Evolutionary conservation across 495 filamentous ascomycete species (phyloP).

Genomic region (Aspergillus cristatus): DNA sequence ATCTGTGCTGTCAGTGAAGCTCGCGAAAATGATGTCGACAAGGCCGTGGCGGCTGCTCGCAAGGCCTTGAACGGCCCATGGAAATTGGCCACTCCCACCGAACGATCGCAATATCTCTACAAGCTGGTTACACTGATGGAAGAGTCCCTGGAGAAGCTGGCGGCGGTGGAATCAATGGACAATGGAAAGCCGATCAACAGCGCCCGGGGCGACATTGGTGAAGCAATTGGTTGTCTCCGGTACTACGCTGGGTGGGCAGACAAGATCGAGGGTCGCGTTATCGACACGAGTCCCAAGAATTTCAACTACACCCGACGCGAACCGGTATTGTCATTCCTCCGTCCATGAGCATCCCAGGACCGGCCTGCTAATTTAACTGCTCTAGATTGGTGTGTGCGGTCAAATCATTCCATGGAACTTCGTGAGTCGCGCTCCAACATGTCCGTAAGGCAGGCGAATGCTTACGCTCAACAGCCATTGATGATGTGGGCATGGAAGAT

Average conservation of each 20-base stretch:
- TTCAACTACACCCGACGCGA: conserved; percentile 83
- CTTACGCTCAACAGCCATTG: no score
- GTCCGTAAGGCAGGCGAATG: no score
- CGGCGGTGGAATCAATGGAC: conserved; percentile 88
- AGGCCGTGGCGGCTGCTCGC: conserved; percentile 71
- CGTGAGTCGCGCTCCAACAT: no score
- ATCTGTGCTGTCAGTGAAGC: no score
- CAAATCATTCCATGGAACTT: conserved; percentile 68
- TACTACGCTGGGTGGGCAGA: conserved; percentile 89
- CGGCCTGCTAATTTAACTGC: no score
- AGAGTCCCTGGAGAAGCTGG: conserved; percentile 59
- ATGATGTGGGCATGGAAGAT: conserved; percentile 85
- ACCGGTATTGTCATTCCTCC: no score
- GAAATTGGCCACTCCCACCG: conserved; percentile 60
- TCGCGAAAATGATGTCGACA: conserved; percentile 58
- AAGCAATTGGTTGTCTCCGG: conserved; percentile 58
- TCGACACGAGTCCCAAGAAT: conserved; percentile 69
- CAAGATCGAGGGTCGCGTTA: conserved; percentile 82
- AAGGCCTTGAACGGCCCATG: conserved; percentile 74
- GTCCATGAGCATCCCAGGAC: no score
- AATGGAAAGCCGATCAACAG: conserved; percentile 82
- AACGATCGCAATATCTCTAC: conserved; percentile 65
- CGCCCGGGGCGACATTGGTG: conserved; percentile 61
- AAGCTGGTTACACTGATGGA: conserved; percentile 66
- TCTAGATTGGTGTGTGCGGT: conserved; percentile 60